Evolutionary conservation across 1,284 basidiomycete genomes (phyloP), one percentile per base, ranked within the genome.

Genomic region (Cutaneotrichosporon spelunceum): DNA sequence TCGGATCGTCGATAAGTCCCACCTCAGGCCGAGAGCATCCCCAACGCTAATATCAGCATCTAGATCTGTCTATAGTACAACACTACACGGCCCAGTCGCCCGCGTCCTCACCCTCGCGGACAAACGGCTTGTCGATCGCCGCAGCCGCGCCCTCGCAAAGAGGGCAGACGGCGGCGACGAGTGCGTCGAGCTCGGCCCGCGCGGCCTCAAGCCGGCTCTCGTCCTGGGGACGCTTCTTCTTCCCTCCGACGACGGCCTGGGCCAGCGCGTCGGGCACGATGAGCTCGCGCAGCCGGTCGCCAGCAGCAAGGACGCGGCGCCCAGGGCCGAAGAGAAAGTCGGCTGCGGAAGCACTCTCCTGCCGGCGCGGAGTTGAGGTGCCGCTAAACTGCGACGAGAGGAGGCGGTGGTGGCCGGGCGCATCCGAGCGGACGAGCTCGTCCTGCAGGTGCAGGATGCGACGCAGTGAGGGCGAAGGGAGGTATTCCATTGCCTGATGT

Each of bases 211-310:
- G 84, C 82, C 70, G 82, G 26, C 57, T 83, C 63, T 81, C 80
- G 61, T 82, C 83, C 45, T 74, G 78, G 68, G 81, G 80, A 14
- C 63, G 68, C 77, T 81, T 61, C 81, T 77, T 68, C 4, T 26
- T 26, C 4, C 53, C 56, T 1, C 49, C 59, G 74, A 73, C 71
- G 4, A 82, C 79, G 2, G 77, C 78, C 58, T 76, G 73, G 26
- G 89, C 91, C 26, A 97, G 83, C 6, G 91, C 90, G 70, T 96
- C 93, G 13, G 94, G 93, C 5, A 95, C 82, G 70, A 98, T 94
- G 56, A 97, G 81, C 74, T 94, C 92, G 42, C 93, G 85, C 60
- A 97, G 79, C 64, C 87, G 85, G 78, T 96, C 93, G 19, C 92
- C 91, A 0, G 93, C 93, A 13, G 89, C 90, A 11, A 92, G 85